These are phyloP conservation scores for Pythium rhizo-oryzae DNA, from an alignment of 352 stramenopile species.

Conservation along the genomic window DNA sequence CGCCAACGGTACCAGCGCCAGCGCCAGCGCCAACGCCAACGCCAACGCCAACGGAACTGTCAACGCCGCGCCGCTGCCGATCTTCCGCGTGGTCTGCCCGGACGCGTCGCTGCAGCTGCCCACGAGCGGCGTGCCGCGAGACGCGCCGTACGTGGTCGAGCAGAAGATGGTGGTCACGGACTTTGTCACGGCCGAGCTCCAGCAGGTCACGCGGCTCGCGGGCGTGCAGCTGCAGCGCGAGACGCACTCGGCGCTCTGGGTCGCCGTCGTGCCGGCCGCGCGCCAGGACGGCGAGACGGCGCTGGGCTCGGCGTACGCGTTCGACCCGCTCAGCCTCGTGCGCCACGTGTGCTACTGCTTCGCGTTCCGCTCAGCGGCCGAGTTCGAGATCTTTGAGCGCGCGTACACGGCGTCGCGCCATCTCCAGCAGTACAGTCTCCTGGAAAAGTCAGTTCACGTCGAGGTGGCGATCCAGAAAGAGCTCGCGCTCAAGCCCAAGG, in stretches of 20 bases:
- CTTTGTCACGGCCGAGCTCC: constrained; percentile 49
- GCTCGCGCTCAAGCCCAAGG: constrained; percentile 4
- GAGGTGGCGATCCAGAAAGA: constrained; percentile 55
- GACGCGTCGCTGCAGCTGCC: constrained; percentile 51
- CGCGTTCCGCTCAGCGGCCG: constrained; percentile 56
- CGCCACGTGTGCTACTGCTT: constrained; percentile 63
- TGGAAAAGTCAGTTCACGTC: constrained; percentile 53
- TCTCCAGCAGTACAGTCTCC: constrained; percentile 48
- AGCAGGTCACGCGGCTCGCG: constrained; percentile 53
- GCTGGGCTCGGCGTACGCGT: constrained; percentile 14
- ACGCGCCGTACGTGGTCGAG: constrained; percentile 33
- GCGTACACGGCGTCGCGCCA: constrained; percentile 37
- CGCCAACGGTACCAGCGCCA: no score
- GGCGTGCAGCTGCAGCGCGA: constrained; percentile 41
- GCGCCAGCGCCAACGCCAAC: not conserved
- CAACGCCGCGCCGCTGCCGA: not conserved
- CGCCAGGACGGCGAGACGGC: not conserved
- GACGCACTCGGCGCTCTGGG: constrained; percentile 57
- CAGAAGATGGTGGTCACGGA: constrained; percentile 64
- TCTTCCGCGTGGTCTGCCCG: constrained; percentile 57
- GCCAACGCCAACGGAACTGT: not conserved
- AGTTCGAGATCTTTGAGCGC: constrained; percentile 57
- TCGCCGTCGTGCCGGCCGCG: constrained; percentile 22
- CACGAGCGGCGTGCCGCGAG: constrained; percentile 16
- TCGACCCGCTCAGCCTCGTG: constrained; percentile 2